phyloP scores from a whole-genome alignment of 116 monocot species.

The Thalassia testudinum region DNA sequence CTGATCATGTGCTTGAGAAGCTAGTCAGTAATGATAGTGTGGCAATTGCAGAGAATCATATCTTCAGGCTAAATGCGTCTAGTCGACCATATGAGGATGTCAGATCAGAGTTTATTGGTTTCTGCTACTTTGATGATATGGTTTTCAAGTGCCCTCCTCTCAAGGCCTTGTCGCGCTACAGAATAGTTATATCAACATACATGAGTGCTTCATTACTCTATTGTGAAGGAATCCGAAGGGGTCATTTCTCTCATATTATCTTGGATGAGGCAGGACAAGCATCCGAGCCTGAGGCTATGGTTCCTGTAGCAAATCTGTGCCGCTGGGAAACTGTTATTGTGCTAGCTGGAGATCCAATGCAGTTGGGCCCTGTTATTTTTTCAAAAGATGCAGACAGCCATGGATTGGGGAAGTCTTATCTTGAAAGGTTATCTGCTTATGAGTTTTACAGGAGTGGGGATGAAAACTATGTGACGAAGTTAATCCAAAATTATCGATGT shows the following conservation, averaged over 20 bases:
- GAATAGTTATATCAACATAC: slow-evolving; percentile 73
- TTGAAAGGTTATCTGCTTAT: slow-evolving; percentile 66
- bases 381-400: slow-evolving; percentile 40
- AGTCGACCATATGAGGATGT: slow-evolving; percentile 70
- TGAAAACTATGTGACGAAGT: slow-evolving; percentile 66
- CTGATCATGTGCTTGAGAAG: slow-evolving; percentile 69
- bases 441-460: slow-evolving; percentile 38
- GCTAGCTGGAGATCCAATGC: slow-evolving; percentile 86
- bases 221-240: slow-evolving; percentile 39
- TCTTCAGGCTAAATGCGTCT: slow-evolving; percentile 79
- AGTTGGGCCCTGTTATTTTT: slow-evolving; percentile 79
- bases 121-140: slow-evolving; percentile 72
- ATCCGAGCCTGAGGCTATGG: slow-evolving; percentile 88
- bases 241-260: slow-evolving; percentile 77
- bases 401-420: slow-evolving; percentile 70
- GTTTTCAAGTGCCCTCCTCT: slow-evolving; percentile 69
- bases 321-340: slow-evolving; percentile 47
- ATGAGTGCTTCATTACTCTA: slow-evolving; percentile 67
- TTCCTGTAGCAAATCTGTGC: slow-evolving; percentile 60
- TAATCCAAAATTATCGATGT: slow-evolving; percentile 77
- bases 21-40: slow-evolving; percentile 22
- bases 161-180: slow-evolving; percentile 47
- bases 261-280: slow-evolving; percentile 95
- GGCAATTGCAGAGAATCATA: slow-evolving; percentile 29
- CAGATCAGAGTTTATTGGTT: slow-evolving; percentile 41